A percentile compares a stretch with the other conserved stretches of the same genome.
phyloP scores from a whole-genome alignment of 768 basidiomycete species.

The Lactarius evosmus region DNA sequence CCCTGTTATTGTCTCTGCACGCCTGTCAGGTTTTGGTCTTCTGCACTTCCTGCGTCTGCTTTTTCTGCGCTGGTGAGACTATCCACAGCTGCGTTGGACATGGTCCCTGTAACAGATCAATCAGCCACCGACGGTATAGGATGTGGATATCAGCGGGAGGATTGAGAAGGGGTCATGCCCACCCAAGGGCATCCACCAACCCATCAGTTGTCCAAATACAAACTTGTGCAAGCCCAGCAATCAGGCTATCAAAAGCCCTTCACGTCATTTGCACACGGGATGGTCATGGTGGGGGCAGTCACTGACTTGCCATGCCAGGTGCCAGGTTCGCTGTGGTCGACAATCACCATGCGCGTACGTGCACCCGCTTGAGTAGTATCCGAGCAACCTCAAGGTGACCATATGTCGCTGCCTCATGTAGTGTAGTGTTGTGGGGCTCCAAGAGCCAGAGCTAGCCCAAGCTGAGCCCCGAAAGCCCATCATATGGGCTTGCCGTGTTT shows the following conservation, averaged over 20 bases:
- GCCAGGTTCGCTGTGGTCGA: constrained; percentile 81
- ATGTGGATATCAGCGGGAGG: background rate
- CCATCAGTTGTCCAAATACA: constrained; percentile 79
- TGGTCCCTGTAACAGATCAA: constrained; percentile 49
- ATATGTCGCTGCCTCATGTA: too few relatives aligned
- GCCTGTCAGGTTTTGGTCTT: background rate
- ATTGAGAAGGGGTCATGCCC: too few relatives aligned
- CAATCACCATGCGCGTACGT: constrained; percentile 57
- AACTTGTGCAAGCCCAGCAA: constrained; percentile 71
- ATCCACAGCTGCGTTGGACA: constrained; percentile 49
- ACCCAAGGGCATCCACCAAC: constrained; percentile 78
- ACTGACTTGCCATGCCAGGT: constrained; percentile 79
- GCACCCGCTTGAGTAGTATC: too few relatives aligned
- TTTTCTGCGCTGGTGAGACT: background rate
- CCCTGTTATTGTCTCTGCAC: constrained; percentile 20
- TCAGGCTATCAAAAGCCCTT: constrained; percentile 73
- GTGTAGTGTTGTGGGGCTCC: too few relatives aligned
- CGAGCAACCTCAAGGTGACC: too few relatives aligned
- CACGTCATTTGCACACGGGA: constrained; percentile 73
- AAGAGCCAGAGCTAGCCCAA: too few relatives aligned
- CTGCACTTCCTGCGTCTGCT: background rate
- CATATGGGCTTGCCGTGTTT: too few relatives aligned
- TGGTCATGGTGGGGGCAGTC: constrained; percentile 56
- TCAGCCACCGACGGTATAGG: background rate
- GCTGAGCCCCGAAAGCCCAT: too few relatives aligned